Conservation (phyloP, 495 filamentous ascomycete genomes). For the Aspergillus carlsbadensis region DNA sequence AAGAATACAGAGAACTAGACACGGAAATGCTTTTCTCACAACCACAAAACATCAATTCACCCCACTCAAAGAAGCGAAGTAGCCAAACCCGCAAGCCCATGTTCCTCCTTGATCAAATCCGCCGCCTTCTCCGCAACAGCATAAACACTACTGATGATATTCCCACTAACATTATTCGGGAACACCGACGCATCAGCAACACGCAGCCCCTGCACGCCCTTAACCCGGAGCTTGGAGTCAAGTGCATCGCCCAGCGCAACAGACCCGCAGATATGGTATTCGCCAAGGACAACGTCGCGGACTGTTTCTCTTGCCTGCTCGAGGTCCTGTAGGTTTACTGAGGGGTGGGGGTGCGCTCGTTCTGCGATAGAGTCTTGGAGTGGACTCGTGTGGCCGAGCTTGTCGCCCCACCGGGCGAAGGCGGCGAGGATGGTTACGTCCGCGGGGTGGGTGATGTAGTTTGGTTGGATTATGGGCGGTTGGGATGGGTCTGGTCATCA, state of each 20-base stretch:
- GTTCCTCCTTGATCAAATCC: conserved; percentile 47
- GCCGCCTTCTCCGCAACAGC: conserved; percentile 57
- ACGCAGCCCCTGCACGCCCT: conserved; percentile 47
- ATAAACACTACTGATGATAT: conserved; percentile 52
- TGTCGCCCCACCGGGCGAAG: conserved; percentile 25
- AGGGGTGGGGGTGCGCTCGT: conserved; percentile 21
- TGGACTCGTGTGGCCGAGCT: conserved; percentile 15
- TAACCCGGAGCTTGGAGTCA: conserved; percentile 44
- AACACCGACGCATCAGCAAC: conserved; percentile 56
- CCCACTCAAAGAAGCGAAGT: too few relatives aligned
- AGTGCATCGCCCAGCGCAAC: conserved; percentile 58
- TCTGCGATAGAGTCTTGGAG: conserved; percentile 19
- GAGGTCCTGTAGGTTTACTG: conserved; percentile 22
- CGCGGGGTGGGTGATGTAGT: conserved; percentile 33
- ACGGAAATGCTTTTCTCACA: too few relatives aligned
- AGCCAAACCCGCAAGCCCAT: background rate
- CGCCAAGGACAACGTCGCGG: conserved; percentile 14
- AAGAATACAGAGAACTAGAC: too few relatives aligned
- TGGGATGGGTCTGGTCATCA: conserved; percentile 25
- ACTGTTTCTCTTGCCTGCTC: conserved; percentile 18
- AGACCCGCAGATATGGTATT: conserved; percentile 40
- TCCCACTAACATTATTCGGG: conserved; percentile 47
- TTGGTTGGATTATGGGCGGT: conserved; percentile 24
- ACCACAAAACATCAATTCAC: too few relatives aligned
- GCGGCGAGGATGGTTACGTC: conserved; percentile 38